Base-by-base conservation (phyloP, 306 rosid genomes). In the Psophocarpus tetragonolobus region DNA sequence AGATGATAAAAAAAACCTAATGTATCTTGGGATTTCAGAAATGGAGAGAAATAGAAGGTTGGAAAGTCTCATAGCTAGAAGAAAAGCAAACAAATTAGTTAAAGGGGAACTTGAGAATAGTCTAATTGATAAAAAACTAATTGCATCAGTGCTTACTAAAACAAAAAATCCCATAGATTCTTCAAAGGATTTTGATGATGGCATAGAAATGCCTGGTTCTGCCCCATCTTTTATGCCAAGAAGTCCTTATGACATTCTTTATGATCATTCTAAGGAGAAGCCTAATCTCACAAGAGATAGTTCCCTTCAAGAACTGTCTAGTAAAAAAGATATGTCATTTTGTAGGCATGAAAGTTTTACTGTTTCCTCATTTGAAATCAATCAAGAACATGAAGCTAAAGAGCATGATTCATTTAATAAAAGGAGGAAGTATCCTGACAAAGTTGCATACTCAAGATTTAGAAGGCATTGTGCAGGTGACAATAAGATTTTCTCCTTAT, bases 11-110 rank as follows among this genome's bases (percentile, higher is more conserved):
- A 87, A 81, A 17, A 95, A 91, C 53, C 82, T 92, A 1, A 76
- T 84, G 89, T 92, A 92, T 83, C 88, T 95, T 57, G 97, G 99
- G 17, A 41, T 83, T 47, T 91, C 93, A 0, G 99, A 95, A 88
- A 88, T 91, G 18, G 98, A 95, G 62, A 86, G 98, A 35, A 95
- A 92, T 75, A 88, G 21, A 56, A 91, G 96, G 74, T 50, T 95
- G 33, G 99, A 95, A 71, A 88, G 84, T 74, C 88, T 95, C 3
- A 87, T 96, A 38, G 91, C 94, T 4, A 90, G 88, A 84, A 85
- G 99, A 75, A 91, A 85, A 74, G 91, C 74, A 26, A 91, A 84
- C 15, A 90, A 86, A 60, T 24, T 57, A 13, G 20, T 75, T 60
- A 87, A 80, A 68, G 21, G 32, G 27, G 87, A 88, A 35, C 64